Conservation (phyloP, 2,329 filamentous ascomycete genomes). For the Phialemonium atrogriseum region DNA sequence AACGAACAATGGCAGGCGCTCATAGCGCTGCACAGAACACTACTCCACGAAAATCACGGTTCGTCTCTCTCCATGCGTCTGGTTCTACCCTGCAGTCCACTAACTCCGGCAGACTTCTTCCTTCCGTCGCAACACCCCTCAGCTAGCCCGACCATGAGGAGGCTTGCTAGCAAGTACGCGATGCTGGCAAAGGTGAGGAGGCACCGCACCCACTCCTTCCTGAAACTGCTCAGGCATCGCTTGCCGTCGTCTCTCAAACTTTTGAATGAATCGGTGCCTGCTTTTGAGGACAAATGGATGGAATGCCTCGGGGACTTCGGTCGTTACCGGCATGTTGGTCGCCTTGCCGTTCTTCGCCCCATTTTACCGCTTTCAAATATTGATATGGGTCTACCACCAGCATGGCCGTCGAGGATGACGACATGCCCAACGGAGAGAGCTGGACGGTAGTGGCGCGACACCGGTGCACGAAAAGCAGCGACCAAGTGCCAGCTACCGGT, state of each 20-base stretch:
- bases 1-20: slow-evolving; percentile 77
- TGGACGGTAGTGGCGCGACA: slow-evolving; percentile 74
- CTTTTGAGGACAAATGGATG: slow-evolving; percentile 84
- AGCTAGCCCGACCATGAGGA: slow-evolving; percentile 57
- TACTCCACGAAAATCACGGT: slow-evolving; percentile 75
- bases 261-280: slow-evolving; percentile 74
- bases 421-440: slow-evolving; percentile 63
- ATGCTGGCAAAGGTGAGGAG: slow-evolving; percentile 96
- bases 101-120: no score
- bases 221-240: slow-evolving; percentile 66
- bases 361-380: no score
- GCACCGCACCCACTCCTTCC: slow-evolving; percentile 78
- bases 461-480: slow-evolving; percentile 79
- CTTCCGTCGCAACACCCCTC: slow-evolving; percentile 80
- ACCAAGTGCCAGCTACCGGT: slow-evolving; percentile 66
- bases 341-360: no score
- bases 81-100: no score
- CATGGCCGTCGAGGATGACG: slow-evolving; percentile 86
- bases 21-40: slow-evolving; percentile 70
- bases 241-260: slow-evolving; percentile 71
- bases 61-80: no score
- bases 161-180: slow-evolving; percentile 69
- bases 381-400: no score
- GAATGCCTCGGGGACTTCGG: slow-evolving; percentile 84
- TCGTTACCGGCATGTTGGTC: no score